Evolutionary conservation across 139 green algal genomes (phyloP), one percentile per base, ranked within the genome.

Genomic region (Zygnema circumcarinatum): DNA sequence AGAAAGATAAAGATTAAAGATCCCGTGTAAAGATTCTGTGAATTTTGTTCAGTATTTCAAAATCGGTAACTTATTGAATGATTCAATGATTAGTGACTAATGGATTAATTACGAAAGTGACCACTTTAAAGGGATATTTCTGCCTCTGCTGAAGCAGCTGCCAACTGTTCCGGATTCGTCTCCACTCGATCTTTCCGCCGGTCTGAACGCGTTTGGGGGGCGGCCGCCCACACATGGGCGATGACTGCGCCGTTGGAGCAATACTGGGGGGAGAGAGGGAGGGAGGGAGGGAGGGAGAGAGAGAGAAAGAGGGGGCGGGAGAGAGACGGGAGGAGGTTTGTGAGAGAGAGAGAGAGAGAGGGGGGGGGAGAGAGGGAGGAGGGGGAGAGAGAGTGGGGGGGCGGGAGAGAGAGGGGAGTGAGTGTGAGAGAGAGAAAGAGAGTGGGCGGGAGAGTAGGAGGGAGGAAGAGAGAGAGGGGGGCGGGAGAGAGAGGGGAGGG

Each of bases 101-200:
- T 29, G 56, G n/a, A n/a, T 29, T 35, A n/a, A n/a, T 29, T 35
- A 72, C 29, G 56, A 72, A n/a, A n/a, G 56, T 29, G 56, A n/a
- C n/a, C n/a, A n/a, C n/a, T n/a, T n/a, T n/a, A n/a, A n/a, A n/a
- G n/a, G 21, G 76, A 84, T 84, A 84, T 82, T 73, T 97, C 95
- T 1, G 95, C 95, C 38, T 93, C 85, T 0, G 91, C 90, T 1
- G 90, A 86, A n/a, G 88, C 94, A 3, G 87, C 67, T 0, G 94
- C 94, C 90, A 98, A 91, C 88, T 98, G 95, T 92, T 97, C 93
- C 20, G 94, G 93, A 67, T 89, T 95, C 11, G 89, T 94, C 86
- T 98, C 95, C 36, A 98, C 95, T 1, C 95, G 90, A 84, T 98
- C 95, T 92, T 95, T 94, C 11, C 81, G 33, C 7, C 75, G 69